Evolutionary conservation across 805 yeast genomes (phyloP), one percentile per base, ranked within the genome.

Genomic region (Priceomyces melissophilus): DNA sequence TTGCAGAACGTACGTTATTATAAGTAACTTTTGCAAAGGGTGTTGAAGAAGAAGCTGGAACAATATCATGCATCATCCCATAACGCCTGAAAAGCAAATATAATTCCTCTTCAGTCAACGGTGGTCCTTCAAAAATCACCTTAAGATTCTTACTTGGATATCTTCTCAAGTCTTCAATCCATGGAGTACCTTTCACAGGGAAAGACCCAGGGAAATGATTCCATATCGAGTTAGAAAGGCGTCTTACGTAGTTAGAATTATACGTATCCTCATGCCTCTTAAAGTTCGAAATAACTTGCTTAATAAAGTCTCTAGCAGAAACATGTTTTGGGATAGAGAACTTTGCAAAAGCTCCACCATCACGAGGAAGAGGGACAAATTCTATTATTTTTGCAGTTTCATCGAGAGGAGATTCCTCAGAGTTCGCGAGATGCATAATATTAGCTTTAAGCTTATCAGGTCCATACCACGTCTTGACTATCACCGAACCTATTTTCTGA

Each of bases 291-390:
- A 70, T 76, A 20, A 87, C 69, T 45, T 63, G 60, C 2, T 71
- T 54, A 42, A 82, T 80, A 37, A 84, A 71, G 15, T 77, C 81
- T 31, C 76, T 72, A 4, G 75, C 63, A 4, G 75, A 63, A 40
- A 60, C 60, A 2, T 63, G 71, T 4, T 67, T 71, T 0, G 90
- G 87, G 23, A 86, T 77, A 25, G 67, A 61, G 52, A 84, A 84
- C 48, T 83, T 84, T 29, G 87, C 93, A 71, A 91, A 90, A 2
- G 88, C 96, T 34, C 98, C 98, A 39, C 97, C 96, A 55, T 93
- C 99, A 45, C 95, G 71, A 42, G 69, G 71, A 41, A 90, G 75
- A 0, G 93, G 84, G 26, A 82, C 77, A 25, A 87, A 72, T 2
- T 81, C 80, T 5, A 76, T 69, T 37, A 87, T 67, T 23, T 71